A percentile compares a stretch with the other conserved stretches of the same genome.
phyloP scores from a whole-genome alignment of 1,284 basidiomycete species.

The Rugosomyces carneus region DNA sequence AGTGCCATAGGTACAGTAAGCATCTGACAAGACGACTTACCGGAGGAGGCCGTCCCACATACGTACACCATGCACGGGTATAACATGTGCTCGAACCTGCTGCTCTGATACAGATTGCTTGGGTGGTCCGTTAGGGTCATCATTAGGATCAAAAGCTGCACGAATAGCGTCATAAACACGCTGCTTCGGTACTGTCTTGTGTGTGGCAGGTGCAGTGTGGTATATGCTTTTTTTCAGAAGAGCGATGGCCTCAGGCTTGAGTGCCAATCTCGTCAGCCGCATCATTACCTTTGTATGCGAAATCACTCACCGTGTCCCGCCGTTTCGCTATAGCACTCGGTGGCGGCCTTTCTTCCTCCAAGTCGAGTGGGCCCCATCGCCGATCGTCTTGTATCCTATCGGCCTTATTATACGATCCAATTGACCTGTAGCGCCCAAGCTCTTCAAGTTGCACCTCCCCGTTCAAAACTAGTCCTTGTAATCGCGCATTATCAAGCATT shows the following conservation, averaged over 20 bases:
- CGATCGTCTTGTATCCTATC: slow-evolving; percentile 33
- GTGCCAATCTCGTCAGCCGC: background rate
- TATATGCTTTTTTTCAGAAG: slow-evolving; percentile 53
- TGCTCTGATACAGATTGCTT: slow-evolving; percentile 54
- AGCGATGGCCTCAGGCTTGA: slow-evolving; percentile 48
- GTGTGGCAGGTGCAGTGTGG: slow-evolving; percentile 49
- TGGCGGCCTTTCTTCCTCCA: slow-evolving; percentile 54
- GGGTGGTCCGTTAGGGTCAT: slow-evolving; percentile 43
- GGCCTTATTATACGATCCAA: background rate
- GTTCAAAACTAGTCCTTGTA: slow-evolving; percentile 37
- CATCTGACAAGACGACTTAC: slow-evolving; percentile 23
- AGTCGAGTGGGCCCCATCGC: slow-evolving; percentile 51
- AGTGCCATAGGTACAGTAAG: too few species aligned
- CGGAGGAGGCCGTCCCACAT: slow-evolving; percentile 50
- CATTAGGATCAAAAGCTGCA: slow-evolving; percentile 45
- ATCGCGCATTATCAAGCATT: slow-evolving; percentile 39
- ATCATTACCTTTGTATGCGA: background rate
- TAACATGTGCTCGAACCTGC: slow-evolving; percentile 35
- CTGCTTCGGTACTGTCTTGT: slow-evolving; percentile 45
- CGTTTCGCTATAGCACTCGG: slow-evolving; percentile 58
- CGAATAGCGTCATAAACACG: slow-evolving; percentile 38
- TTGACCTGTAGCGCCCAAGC: background rate
- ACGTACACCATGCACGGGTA: slow-evolving; percentile 45
- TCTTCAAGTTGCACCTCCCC: background rate
- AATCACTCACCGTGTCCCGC: slow-evolving; percentile 46